These are phyloP conservation scores for Cenchrus purpureus DNA, from an alignment of 176 grass and related monocot species.

Conservation along the genomic window DNA sequence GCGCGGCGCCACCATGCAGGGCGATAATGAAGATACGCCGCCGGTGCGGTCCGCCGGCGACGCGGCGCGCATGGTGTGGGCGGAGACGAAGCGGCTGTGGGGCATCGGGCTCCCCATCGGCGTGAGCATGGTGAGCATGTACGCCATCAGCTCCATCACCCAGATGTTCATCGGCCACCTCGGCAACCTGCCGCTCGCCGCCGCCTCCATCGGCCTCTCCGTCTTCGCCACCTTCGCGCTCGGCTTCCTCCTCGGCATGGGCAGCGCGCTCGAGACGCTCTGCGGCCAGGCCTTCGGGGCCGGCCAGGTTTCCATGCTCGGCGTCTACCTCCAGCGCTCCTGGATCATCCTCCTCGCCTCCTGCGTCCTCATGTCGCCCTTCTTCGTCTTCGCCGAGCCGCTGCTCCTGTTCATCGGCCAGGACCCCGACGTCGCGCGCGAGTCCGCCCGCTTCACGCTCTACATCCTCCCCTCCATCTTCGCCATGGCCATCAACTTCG, in stretches of 20 bases:
- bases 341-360: conserved; percentile 60
- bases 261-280: conserved; percentile 84
- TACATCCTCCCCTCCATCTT: conserved; percentile 52
- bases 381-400: conserved; percentile 54
- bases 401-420: conserved; percentile 54
- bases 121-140: conserved; percentile 48
- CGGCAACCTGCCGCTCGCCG: conserved; percentile 63
- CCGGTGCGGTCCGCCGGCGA: conserved; percentile 5
- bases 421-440: conserved; percentile 47
- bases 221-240: conserved; percentile 63
- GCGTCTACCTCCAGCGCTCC: conserved; percentile 72
- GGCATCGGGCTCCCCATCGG: conserved; percentile 62
- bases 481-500: conserved; percentile 66
- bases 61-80: conserved; percentile 33
- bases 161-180: conserved; percentile 73
- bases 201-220: conserved; percentile 60
- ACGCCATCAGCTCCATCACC: conserved; percentile 51
- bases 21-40: not conserved
- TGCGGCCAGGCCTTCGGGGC: conserved; percentile 86
- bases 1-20: too few species aligned
- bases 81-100: conserved; percentile 62
- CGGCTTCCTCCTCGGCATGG: conserved; percentile 86
- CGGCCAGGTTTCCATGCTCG: conserved; percentile 60
- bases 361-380: conserved; percentile 37
- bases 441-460: conserved; percentile 46